These are phyloP conservation scores for Detonula confervacea DNA, from an alignment of 352 stramenopile genomes.

Conservation along the genomic window DNA sequence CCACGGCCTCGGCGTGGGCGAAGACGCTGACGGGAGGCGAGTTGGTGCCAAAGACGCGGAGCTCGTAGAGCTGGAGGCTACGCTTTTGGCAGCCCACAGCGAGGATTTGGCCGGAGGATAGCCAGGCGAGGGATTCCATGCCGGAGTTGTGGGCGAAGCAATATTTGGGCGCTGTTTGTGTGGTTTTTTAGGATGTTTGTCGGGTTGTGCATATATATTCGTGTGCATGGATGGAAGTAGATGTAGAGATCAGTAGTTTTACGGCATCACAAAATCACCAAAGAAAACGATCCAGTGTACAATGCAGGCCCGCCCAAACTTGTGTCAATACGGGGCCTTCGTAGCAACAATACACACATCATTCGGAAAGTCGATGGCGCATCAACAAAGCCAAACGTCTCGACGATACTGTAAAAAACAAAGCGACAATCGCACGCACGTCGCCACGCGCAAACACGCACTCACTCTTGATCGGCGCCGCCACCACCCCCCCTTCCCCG, in stretches of 20 bases:
- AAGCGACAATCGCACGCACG: too few relatives aligned
- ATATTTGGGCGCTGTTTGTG: slow-evolving; percentile 36
- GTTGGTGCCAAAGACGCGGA: slow-evolving; percentile 61
- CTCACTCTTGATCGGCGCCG: slow-evolving; percentile 51
- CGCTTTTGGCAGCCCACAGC: slow-evolving; percentile 64
- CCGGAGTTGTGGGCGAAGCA: slow-evolving; percentile 62
- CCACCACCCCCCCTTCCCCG: slow-evolving; percentile 9
- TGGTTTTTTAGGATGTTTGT: not conserved
- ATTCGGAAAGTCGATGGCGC: too few relatives aligned
- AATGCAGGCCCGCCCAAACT: too few relatives aligned
- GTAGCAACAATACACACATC: too few relatives aligned
- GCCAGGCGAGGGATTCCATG: slow-evolving; percentile 75
- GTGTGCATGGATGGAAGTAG: too few relatives aligned
- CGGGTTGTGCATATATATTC: not conserved
- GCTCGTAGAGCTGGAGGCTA: slow-evolving; percentile 72
- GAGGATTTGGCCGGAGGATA: slow-evolving; percentile 68
- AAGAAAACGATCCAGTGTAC: too few relatives aligned
- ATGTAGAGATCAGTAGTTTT: not conserved
- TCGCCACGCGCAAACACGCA: too few relatives aligned
- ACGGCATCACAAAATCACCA: too few relatives aligned
- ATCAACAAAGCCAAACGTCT: not conserved
- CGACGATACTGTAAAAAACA: not conserved
- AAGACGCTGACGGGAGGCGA: slow-evolving; percentile 56
- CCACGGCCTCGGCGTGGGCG: slow-evolving; percentile 68
- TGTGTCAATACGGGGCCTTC: too few relatives aligned